Evolutionary conservation across 805 yeast genomes (phyloP).

Genomic region (Yueomyces sinensis): DNA sequence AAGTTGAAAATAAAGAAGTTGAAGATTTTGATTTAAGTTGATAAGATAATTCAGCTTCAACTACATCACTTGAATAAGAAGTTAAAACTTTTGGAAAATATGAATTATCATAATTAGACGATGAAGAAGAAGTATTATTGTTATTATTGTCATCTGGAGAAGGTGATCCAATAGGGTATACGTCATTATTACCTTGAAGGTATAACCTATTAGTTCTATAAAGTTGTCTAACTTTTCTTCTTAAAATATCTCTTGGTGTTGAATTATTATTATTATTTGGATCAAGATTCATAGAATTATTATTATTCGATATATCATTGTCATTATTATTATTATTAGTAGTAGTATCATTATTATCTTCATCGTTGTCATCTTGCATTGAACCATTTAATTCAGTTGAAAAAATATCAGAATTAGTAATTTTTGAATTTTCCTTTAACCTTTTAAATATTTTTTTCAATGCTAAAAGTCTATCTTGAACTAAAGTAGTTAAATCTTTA

Average conservation of each 20-base stretch:
- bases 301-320: not conserved
- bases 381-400: constrained; percentile 19
- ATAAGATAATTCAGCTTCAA: constrained; percentile 20
- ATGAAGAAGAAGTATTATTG: not conserved
- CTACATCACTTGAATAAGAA: constrained; percentile 4
- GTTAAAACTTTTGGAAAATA: not conserved
- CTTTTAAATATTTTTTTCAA: constrained; percentile 13
- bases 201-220: constrained; percentile 15
- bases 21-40: constrained; percentile 12
- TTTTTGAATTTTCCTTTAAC: constrained; percentile 12
- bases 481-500: constrained; percentile 10
- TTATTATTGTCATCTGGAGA: not conserved
- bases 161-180: not conserved
- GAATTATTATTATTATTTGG: constrained; percentile 5
- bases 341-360: not conserved
- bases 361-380: constrained; percentile 5
- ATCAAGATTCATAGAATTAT: not conserved
- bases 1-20: constrained; percentile 15
- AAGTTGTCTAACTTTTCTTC: constrained; percentile 19
- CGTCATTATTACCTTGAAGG: constrained; percentile 1
- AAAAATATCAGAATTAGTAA: constrained; percentile 15
- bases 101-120: not conserved
- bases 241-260: constrained; percentile 14
- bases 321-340: not conserved
- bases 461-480: constrained; percentile 18